These are phyloP conservation scores for Tetracladium maxilliforme DNA, from an alignment of 2,329 filamentous ascomycete genomes.

Conservation along the genomic window DNA sequence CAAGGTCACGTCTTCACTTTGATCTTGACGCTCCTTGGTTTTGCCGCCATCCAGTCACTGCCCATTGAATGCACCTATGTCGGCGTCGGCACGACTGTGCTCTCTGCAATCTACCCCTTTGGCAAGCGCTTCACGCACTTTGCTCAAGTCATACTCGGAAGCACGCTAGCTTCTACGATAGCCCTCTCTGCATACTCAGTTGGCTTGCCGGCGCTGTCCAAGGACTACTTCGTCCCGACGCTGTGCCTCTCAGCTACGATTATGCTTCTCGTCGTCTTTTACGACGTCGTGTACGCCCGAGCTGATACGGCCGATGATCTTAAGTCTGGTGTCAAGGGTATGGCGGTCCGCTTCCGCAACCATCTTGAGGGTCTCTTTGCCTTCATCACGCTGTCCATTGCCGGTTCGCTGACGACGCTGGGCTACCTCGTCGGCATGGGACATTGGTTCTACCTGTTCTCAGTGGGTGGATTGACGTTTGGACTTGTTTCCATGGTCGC, in stretches of 20 bases:
- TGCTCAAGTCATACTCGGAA: conserved; percentile 32
- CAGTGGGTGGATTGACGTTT: background rate
- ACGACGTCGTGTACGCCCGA: conserved; percentile 20
- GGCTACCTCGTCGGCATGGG: background rate
- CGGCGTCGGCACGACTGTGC: conserved; percentile 22
- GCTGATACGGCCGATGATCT: conserved; percentile 19
- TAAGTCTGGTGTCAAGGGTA: conserved; percentile 17
- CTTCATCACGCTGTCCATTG: background rate
- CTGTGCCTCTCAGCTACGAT: conserved; percentile 8
- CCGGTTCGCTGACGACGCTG: background rate
- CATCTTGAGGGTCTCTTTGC: background rate
- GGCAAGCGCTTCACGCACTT: conserved; percentile 36
- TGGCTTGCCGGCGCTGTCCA: conserved; percentile 6
- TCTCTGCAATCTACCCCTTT: conserved; percentile 31
- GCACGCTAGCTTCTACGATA: conserved; percentile 26
- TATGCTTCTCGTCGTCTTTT: conserved; percentile 15
- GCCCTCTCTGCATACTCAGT: conserved; percentile 5
- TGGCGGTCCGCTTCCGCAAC: conserved; percentile 12
- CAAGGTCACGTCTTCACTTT: conserved; percentile 26
- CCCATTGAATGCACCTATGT: conserved; percentile 24
- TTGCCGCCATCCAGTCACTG: conserved; percentile 25
- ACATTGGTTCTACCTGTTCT: background rate
- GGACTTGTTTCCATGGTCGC: background rate
- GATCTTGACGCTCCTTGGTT: conserved; percentile 20
- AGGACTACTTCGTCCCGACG: conserved; percentile 6